Percentiles rank a stretch among this genome's conserved stretches.
Conservation (phyloP, 768 basidiomycete species). For the Cubamyces sp. region DNA sequence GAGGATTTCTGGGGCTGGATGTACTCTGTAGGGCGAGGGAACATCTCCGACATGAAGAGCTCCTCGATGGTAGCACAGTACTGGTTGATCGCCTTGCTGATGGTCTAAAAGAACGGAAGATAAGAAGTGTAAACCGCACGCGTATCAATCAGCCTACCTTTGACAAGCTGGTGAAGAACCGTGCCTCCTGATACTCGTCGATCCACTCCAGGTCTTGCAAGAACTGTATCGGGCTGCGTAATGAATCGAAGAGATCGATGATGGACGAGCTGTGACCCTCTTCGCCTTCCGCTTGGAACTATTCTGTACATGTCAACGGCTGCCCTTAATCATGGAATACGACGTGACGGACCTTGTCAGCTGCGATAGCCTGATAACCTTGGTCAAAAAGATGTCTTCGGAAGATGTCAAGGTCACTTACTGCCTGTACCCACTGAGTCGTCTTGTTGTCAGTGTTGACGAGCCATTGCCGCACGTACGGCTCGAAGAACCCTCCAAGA, state of each 20-base stretch:
- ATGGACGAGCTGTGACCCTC: constrained; percentile 97
- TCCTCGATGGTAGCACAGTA: constrained; percentile 89
- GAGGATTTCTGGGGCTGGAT: constrained; percentile 85
- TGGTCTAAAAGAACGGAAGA: constrained; percentile 56
- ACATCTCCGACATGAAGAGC: constrained; percentile 95
- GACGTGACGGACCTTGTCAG: constrained; percentile 65
- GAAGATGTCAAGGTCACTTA: constrained; percentile 44
- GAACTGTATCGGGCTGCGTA: constrained; percentile 88
- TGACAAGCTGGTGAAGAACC: constrained; percentile 86
- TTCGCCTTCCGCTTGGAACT: constrained; percentile 79
- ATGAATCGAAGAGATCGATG: constrained; percentile 92
- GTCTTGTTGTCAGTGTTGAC: constrained; percentile 89
- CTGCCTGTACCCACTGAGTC: constrained; percentile 90
- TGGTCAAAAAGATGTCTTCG: not conserved
- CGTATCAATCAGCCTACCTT: constrained; percentile 57
- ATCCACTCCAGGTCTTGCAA: constrained; percentile 91
- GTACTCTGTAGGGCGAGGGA: constrained; percentile 78
- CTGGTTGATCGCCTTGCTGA: constrained; percentile 89
- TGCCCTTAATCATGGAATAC: not conserved
- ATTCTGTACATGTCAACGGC: constrained; percentile 4
- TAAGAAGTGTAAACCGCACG: not conserved
- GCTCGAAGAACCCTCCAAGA: constrained; percentile 78
- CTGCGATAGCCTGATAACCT: constrained; percentile 66
- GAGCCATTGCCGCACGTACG: constrained; percentile 88
- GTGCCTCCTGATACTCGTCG: constrained; percentile 84